Percentiles rank a stretch among this genome's conserved stretches.
These are phyloP conservation scores for Melanomma pulvis-pyrius DNA, from an alignment of 495 filamentous ascomycete species.

Conservation along the genomic window DNA sequence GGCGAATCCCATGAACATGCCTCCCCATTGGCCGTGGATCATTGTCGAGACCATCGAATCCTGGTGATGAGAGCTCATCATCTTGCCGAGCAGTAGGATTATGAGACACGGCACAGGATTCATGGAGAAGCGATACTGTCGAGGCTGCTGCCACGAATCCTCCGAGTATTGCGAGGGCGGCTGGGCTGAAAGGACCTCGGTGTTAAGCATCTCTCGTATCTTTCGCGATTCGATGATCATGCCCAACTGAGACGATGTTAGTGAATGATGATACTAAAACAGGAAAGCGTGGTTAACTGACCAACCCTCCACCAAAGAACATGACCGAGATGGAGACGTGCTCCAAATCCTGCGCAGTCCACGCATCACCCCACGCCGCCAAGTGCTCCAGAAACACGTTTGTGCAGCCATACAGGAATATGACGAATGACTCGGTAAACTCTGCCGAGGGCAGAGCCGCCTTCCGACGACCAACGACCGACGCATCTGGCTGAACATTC, in stretches of 20 bases:
- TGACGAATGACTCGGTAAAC: conserved; percentile 83
- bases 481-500: conserved; percentile 76
- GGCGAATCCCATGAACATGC: conserved; percentile 78
- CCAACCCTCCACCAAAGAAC: conserved; percentile 93
- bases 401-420: conserved; percentile 83
- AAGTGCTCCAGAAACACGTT: conserved; percentile 96
- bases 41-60: conserved; percentile 80
- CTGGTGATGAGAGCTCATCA: conserved; percentile 96
- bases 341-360: conserved; percentile 81
- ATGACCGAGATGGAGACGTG: conserved; percentile 91
- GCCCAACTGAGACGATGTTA: conserved; percentile 61
- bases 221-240: conserved; percentile 85
- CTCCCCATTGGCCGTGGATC: conserved; percentile 95
- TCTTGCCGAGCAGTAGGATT: conserved; percentile 81
- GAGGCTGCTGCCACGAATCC: conserved; percentile 60
- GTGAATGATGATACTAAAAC: conserved; percentile 8
- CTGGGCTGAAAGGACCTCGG: conserved; percentile 53
- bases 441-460: conserved; percentile 76
- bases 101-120: conserved; percentile 90
- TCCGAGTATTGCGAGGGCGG: conserved; percentile 48
- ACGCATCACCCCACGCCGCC: conserved; percentile 66
- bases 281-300: conserved; percentile 58
- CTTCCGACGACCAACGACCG: conserved; percentile 60
- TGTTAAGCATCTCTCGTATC: conserved; percentile 73
- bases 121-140: conserved; percentile 72